Conservation (phyloP, 108 stramenopile species). For the Nannochloropsis granulata region DNA sequence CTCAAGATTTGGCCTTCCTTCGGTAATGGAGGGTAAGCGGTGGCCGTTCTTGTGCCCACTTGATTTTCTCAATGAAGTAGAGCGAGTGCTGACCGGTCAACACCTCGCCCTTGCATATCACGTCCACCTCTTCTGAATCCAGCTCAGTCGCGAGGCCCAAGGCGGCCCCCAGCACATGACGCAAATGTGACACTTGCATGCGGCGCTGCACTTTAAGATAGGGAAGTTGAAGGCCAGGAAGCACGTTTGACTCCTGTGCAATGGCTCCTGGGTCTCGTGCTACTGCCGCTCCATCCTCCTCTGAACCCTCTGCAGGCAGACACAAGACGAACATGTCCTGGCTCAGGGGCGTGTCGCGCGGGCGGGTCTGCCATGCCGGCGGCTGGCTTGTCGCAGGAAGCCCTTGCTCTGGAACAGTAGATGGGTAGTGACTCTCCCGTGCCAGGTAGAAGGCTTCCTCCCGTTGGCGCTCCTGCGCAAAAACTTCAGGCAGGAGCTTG, state of each 20-base stretch:
- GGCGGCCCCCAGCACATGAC: not conserved
- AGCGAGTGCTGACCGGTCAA: not conserved
- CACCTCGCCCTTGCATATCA: not conserved
- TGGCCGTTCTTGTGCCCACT: not conserved
- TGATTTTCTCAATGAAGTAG: not conserved
- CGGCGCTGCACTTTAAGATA: not conserved
- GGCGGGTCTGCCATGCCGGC: not conserved
- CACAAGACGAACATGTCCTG: not conserved
- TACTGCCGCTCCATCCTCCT: not conserved
- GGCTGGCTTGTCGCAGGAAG: not conserved
- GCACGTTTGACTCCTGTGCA: not conserved
- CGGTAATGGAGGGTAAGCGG: not conserved
- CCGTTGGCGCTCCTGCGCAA: not conserved
- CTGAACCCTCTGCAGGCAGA: not conserved
- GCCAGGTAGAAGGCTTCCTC: not conserved
- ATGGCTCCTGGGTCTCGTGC: not conserved
- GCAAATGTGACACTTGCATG: not conserved
- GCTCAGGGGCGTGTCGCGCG: not conserved
- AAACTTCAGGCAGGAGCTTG: not conserved
- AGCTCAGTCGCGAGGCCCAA: not conserved
- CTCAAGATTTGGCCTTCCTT: not conserved
- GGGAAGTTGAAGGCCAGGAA: not conserved
- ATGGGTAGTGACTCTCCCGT: not conserved
- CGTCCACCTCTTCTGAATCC: not conserved
- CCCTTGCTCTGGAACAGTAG: not conserved